Evolutionary conservation across 352 stramenopile genomes (phyloP).

Genomic region (Globisporangium okanoganense): DNA sequence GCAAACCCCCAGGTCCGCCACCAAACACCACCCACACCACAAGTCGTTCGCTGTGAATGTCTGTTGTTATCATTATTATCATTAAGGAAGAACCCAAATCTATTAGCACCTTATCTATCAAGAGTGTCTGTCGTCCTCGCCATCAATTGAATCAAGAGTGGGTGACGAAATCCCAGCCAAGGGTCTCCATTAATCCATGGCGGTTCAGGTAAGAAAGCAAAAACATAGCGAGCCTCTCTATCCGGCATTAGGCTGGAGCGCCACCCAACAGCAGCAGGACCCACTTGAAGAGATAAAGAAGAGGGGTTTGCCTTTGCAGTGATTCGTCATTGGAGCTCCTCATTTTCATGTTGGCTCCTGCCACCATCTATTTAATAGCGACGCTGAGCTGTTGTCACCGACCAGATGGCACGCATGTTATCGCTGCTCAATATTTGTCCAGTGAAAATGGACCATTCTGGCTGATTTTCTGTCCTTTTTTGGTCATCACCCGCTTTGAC

Average conservation of each 20-base stretch:
- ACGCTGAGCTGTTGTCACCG: neutral
- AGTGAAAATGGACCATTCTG: too few relatives aligned
- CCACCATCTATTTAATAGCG: neutral
- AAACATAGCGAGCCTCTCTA: neutral
- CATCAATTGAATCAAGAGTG: neutral
- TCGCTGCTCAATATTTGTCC: too few relatives aligned
- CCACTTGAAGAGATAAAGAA: neutral
- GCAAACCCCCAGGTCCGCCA: too few relatives aligned
- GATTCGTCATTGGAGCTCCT: neutral
- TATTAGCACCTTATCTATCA: neutral
- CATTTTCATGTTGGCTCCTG: neutral
- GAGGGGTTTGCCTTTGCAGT: neutral
- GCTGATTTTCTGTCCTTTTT: too few relatives aligned
- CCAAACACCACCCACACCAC: too few relatives aligned
- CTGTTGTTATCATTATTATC: neutral
- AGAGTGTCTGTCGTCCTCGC: neutral
- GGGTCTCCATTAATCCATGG: too few relatives aligned
- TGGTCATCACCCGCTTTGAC: too few relatives aligned
- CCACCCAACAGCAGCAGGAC: neutral
- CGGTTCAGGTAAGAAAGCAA: too few relatives aligned
- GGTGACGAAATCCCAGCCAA: too few relatives aligned
- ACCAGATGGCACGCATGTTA: neutral
- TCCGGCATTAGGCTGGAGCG: neutral
- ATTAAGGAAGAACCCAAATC: neutral
- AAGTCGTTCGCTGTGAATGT: constrained; percentile 2